Percentiles rank a stretch among this genome's conserved stretches.
These are phyloP conservation scores for Trichoderma sp. DNA, from an alignment of 2,329 filamentous ascomycete species.

Conservation along the genomic window DNA sequence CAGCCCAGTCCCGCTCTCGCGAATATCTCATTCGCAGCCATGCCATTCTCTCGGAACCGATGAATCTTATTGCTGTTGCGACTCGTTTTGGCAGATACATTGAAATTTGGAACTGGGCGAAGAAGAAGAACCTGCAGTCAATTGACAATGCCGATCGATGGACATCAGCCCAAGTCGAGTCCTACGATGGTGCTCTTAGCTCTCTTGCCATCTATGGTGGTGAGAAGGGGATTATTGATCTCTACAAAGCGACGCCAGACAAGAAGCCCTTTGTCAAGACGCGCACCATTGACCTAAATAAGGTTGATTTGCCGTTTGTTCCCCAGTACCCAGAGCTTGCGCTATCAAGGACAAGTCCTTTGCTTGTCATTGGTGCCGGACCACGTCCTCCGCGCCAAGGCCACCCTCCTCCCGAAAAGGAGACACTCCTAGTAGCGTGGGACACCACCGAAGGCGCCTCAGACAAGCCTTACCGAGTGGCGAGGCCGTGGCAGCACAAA, in stretches of 20 bases:
- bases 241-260: constrained; percentile 31
- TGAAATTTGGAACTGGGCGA: constrained; percentile 41
- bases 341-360: constrained; percentile 38
- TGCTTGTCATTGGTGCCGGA: constrained; percentile 38
- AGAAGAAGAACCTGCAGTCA: constrained; percentile 39
- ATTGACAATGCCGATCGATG: constrained; percentile 39
- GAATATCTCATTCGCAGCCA: constrained; percentile 44
- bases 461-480: constrained; percentile 35
- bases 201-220: constrained; percentile 37
- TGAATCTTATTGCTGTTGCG: constrained; percentile 38
- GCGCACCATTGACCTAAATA: constrained; percentile 35
- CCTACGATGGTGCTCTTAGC: constrained; percentile 33
- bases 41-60: constrained; percentile 39
- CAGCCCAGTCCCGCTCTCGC: constrained; percentile 37
- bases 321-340: constrained; percentile 41
- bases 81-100: constrained; percentile 39
- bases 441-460: constrained; percentile 32
- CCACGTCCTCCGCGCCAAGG: constrained; percentile 38
- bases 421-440: constrained; percentile 40
- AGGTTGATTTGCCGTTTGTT: constrained; percentile 36
- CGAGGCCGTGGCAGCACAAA: constrained; percentile 37
- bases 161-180: constrained; percentile 36
- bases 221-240: constrained; percentile 32
- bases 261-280: constrained; percentile 39
- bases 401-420: constrained; percentile 36